Percentiles rank a stretch among this genome's conserved stretches.
Conservation (phyloP, 225 moss, liverwort and hornwort species). For the Asterella californica region DNA sequence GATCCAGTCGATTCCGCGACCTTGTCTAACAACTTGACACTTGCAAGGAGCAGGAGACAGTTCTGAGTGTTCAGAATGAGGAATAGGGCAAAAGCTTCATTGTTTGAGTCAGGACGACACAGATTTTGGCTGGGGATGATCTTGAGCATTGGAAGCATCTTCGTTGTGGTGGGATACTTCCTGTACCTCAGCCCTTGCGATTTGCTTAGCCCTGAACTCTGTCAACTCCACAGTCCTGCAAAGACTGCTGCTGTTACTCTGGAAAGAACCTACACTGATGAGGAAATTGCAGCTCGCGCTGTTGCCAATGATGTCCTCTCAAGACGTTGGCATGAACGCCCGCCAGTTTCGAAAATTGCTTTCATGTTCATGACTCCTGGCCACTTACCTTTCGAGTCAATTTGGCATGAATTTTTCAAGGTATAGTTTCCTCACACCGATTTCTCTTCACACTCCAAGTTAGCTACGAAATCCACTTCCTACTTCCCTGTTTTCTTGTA, state of each 20-base stretch:
- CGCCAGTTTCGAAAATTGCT: constrained; percentile 41
- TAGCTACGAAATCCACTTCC: too few relatives aligned
- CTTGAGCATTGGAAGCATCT: constrained; percentile 23
- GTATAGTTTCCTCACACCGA: not conserved
- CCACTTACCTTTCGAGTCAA: constrained; percentile 31
- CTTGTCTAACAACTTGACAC: not conserved
- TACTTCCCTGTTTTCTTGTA: not conserved
- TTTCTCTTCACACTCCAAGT: not conserved
- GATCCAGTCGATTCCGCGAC: too few relatives aligned
- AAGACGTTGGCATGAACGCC: constrained; percentile 25
- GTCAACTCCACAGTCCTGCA: not conserved
- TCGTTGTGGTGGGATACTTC: constrained; percentile 24
- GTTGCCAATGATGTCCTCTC: constrained; percentile 36
- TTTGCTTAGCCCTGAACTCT: not conserved
- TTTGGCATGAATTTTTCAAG: constrained; percentile 37
- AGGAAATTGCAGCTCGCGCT: constrained; percentile 33
- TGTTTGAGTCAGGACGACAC: not conserved
- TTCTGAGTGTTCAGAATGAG: constrained; percentile 2
- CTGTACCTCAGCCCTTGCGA: constrained; percentile 25
- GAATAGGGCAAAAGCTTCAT: not conserved
- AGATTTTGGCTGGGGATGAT: constrained; percentile 22
- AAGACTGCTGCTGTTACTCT: not conserved
- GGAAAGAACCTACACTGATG: constrained; percentile 30
- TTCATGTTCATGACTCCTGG: constrained; percentile 51
- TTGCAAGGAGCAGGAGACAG: not conserved